These are phyloP conservation scores for Atalantia buxifolia DNA, from an alignment of 345 rosid species.

Conservation along the genomic window DNA sequence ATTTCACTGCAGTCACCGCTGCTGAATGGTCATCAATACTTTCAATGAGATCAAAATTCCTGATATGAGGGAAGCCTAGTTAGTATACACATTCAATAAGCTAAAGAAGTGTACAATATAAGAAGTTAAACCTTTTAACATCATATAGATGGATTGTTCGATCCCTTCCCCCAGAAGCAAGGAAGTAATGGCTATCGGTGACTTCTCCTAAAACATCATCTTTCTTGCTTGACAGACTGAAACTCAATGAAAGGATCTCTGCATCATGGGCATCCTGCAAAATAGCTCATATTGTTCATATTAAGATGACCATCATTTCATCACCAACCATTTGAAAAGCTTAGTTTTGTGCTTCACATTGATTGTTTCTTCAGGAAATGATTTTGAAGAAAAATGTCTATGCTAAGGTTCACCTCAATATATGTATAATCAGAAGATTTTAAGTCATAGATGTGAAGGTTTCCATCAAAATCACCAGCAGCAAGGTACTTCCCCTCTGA, in stretches of 20 bases:
- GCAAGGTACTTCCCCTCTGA: slow-evolving; percentile 78
- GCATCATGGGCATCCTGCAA: slow-evolving; percentile 67
- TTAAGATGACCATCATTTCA: slow-evolving; percentile 13
- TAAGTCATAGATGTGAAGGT: slow-evolving; percentile 77
- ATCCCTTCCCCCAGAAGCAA: slow-evolving; percentile 75
- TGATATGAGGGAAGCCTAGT: slow-evolving; percentile 29
- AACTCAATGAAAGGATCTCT: slow-evolving; percentile 77
- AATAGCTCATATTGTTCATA: slow-evolving; percentile 10
- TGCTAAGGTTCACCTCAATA: slow-evolving; percentile 43
- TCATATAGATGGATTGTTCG: slow-evolving; percentile 68
- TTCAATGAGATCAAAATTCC: slow-evolving; percentile 67
- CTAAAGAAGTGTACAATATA: slow-evolving; percentile 11
- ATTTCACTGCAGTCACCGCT: slow-evolving; percentile 72
- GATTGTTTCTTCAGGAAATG: neutral
- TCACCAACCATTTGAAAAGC: neutral
- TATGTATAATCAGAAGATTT: slow-evolving; percentile 57
- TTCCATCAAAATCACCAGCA: slow-evolving; percentile 81
- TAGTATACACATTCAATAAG: slow-evolving; percentile 13
- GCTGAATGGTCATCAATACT: slow-evolving; percentile 68
- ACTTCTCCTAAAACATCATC: slow-evolving; percentile 30
- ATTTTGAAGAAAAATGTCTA: slow-evolving; percentile 5
- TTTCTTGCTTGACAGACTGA: slow-evolving; percentile 46
- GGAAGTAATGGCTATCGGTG: slow-evolving; percentile 45
- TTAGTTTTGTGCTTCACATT: neutral
- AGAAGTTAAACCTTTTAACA: slow-evolving; percentile 53